These are phyloP conservation scores for Fraxinus ornus DNA, from an alignment of 305 asterid genomes.

Conservation along the genomic window DNA sequence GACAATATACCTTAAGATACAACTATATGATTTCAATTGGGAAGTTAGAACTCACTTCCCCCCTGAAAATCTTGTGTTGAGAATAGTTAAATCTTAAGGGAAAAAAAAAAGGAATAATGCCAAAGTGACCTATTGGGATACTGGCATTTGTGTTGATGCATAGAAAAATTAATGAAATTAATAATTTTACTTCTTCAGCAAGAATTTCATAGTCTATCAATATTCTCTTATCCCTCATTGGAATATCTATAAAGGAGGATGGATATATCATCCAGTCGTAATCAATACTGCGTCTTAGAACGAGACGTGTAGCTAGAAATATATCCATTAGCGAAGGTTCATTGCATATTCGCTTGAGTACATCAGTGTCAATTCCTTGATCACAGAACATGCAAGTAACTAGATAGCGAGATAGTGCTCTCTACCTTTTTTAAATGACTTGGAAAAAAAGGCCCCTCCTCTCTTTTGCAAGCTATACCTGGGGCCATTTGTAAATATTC, in stretches of 20 bases:
- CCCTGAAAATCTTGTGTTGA: conserved; percentile 7
- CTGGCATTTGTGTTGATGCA: conserved; percentile 27
- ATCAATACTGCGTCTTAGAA: not conserved
- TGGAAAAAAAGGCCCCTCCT: not conserved
- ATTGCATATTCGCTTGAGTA: conserved; percentile 20
- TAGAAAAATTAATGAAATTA: conserved; percentile 11
- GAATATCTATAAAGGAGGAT: not conserved
- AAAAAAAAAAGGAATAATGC: conserved; percentile 3
- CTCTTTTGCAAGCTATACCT: conserved; percentile 21
- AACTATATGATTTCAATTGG: not conserved
- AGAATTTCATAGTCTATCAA: not conserved
- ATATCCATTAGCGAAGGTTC: conserved; percentile 30
- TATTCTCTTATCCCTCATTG: not conserved
- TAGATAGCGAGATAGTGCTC: conserved; percentile 15
- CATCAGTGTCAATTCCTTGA: conserved; percentile 24
- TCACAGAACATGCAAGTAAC: conserved; percentile 31
- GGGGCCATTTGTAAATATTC: conserved; percentile 26
- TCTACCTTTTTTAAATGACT: conserved; percentile 21
- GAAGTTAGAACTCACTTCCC: not conserved
- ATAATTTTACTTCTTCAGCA: conserved; percentile 9
- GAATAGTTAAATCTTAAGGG: conserved; percentile 4
- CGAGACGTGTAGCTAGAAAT: conserved; percentile 2
- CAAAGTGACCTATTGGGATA: conserved; percentile 2
- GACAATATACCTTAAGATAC: conserved; percentile 37
- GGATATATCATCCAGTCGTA: not conserved